phyloP scores from a whole-genome alignment of 2,329 filamentous ascomycete species.

The Botrytis aclada region DNA sequence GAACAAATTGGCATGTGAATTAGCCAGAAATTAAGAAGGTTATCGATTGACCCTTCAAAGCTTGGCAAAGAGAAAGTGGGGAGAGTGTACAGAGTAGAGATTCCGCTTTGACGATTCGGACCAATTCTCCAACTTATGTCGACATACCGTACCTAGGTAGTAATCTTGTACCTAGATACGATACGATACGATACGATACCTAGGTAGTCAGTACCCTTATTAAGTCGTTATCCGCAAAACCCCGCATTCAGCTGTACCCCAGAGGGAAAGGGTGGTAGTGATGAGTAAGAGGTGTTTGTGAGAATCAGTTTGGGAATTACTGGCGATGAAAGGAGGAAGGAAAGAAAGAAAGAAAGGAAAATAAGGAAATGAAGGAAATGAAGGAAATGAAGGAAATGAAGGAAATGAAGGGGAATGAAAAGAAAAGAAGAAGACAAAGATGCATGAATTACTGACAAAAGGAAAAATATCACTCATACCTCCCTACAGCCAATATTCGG shows the following conservation, averaged over 20 bases:
- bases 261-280: background rate
- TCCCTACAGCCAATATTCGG: background rate
- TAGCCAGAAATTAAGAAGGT: background rate
- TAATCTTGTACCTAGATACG: background rate
- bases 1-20: background rate
- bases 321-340: background rate
- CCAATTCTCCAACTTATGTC: background rate
- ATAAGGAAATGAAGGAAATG: background rate
- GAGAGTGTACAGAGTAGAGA: background rate
- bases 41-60: constrained; percentile 5
- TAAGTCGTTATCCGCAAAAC: background rate
- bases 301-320: background rate
- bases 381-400: background rate
- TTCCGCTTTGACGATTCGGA: constrained; percentile 11
- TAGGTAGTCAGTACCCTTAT: background rate
- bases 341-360: background rate
- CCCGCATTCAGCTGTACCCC: constrained; percentile 8
- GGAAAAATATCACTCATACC: background rate
- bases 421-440: background rate
- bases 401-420: fast-evolving
- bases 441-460: background rate
- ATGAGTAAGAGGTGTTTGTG: background rate
- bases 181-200: background rate
- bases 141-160: background rate
- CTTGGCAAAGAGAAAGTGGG: background rate